phyloP scores from a whole-genome alignment of 176 grass and related monocot species.

The Aegilops longissima region DNA sequence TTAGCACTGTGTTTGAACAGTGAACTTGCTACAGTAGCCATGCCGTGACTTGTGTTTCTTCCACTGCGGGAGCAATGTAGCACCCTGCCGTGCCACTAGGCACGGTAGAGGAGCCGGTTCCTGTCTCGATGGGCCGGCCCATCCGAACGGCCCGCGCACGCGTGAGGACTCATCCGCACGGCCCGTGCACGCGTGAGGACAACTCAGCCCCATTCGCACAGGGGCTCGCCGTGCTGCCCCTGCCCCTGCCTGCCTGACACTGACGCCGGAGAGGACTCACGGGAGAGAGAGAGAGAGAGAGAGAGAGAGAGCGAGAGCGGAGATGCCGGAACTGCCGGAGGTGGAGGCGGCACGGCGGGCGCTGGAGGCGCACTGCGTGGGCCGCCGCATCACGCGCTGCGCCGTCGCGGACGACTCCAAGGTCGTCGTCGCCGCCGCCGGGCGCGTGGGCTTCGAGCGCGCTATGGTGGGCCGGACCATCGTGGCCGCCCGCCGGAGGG shows the following conservation, averaged over 20 bases:
- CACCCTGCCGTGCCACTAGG: no score
- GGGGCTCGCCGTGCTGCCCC: neutral
- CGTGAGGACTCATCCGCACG: no score
- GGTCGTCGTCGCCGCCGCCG: slow-evolving; percentile 44
- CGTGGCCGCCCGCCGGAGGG: slow-evolving; percentile 61
- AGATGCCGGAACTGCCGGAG: slow-evolving; percentile 91
- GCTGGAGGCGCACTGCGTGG: slow-evolving; percentile 74
- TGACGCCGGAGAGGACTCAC: neutral
- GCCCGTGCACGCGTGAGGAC: no score
- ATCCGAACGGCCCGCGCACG: no score
- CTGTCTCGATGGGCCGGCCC: no score
- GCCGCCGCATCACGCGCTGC: slow-evolving; percentile 61
- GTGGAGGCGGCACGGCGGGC: slow-evolving; percentile 87
- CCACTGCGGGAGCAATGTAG: no score
- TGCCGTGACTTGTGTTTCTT: no score
- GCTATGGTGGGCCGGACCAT: slow-evolving; percentile 67
- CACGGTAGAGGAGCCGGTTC: no score
- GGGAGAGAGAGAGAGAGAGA: neutral
- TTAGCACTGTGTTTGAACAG: no score
- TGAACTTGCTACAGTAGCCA: no score
- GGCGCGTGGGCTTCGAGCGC: slow-evolving; percentile 47
- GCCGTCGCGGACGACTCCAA: slow-evolving; percentile 62
- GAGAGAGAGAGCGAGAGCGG: neutral
- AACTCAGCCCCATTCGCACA: neutral
- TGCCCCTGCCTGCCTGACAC: neutral